Evolutionary conservation across 129 eudicot genomes (phyloP).

Genomic region (Erigeron canadensis): DNA sequence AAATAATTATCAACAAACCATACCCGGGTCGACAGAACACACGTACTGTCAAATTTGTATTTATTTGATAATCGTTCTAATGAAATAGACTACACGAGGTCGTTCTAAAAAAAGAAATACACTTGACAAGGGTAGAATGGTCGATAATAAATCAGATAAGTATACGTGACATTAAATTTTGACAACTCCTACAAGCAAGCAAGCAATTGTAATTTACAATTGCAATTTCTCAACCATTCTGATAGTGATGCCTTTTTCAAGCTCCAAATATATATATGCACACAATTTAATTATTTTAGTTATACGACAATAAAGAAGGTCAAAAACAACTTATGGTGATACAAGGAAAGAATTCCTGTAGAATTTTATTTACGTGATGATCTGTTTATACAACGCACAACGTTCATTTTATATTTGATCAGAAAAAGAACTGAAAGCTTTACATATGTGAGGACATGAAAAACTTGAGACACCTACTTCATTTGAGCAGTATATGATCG

Average conservation of each 20-base stretch:
- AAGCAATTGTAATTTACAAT: slow-evolving; percentile 10
- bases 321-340: neutral
- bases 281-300: neutral
- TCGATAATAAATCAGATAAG: slow-evolving; percentile 12
- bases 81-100: slow-evolving; percentile 1
- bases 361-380: slow-evolving; percentile 33
- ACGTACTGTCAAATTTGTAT: neutral
- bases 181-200: slow-evolving; percentile 26
- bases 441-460: slow-evolving; percentile 27
- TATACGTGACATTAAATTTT: slow-evolving; percentile 11
- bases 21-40: neutral
- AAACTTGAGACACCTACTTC: slow-evolving; percentile 26
- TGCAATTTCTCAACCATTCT: slow-evolving; percentile 27
- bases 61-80: neutral
- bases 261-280: neutral
- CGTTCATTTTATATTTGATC: slow-evolving; percentile 31
- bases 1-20: neutral
- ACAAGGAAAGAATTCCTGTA: slow-evolving; percentile 7
- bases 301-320: neutral
- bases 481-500: slow-evolving; percentile 26
- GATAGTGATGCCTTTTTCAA: slow-evolving; percentile 15
- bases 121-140: slow-evolving; percentile 9
- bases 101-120: too few relatives aligned
- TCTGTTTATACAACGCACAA: slow-evolving; percentile 41
- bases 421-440: slow-evolving; percentile 33